Evolutionary conservation across 805 yeast species (phyloP), one percentile per base, ranked within the genome.

Genomic region (Wickerhamiella hasegawae): DNA sequence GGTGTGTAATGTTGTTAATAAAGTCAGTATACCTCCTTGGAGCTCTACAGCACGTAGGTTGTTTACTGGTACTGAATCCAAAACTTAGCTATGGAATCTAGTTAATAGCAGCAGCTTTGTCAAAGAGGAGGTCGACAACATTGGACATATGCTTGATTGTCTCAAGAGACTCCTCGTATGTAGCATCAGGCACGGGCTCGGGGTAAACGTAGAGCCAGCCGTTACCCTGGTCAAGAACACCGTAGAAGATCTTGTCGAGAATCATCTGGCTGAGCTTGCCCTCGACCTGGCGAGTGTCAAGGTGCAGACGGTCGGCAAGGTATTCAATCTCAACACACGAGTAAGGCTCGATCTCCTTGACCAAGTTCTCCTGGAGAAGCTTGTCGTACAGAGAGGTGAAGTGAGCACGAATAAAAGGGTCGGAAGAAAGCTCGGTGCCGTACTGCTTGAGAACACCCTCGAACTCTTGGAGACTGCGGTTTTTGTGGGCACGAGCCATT

Each of bases 161-260:
- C 39, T 81, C 90, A 46, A 87, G 69, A 30, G 92, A 78, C 36
- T 87, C 74, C 43, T 78, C 90, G 52, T 87, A 90, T 34, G 92
- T 76, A 27, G 80, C 80, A 57, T 90, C 97, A 42, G 74, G 73
- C 51, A 71, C 73, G 28, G 94, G 94, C 53, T 84, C 80, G 40
- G 83, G 93, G 52, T 81, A 90, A 39, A 90, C 72, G 45, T 83
- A 76, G 48, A 90, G 68, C 94, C 96, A 90, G 6, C 98, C 98
- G 54, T 85, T 85, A 32, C 97, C 97, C 63, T 90, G 99, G 57
- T 90, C 98, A 46, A 90, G 66, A 25, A 90, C 97, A 32, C 98
- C 99, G 52, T 76, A 79, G 48, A 90, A 83, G n/a, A 84, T 80
- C 51, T 82, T 78, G 58, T 90, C 98, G 48, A 90, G 68, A 47